Evolutionary conservation across 345 rosid genomes (phyloP).

Genomic region (Firmiana major): DNA sequence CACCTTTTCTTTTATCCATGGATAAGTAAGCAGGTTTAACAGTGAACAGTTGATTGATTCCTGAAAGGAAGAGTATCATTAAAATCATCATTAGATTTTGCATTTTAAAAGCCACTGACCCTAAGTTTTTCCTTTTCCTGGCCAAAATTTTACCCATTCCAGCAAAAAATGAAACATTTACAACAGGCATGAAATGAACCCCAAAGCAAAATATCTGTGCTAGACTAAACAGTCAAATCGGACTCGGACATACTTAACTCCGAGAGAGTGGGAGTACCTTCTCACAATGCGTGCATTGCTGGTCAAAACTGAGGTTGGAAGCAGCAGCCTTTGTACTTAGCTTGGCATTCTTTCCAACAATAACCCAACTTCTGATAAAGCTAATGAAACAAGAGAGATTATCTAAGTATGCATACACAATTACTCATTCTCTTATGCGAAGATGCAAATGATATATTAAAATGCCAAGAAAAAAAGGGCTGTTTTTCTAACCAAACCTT

Average conservation of each 20-base stretch:
- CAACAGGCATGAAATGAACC: background rate
- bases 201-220: background rate
- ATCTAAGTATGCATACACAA: background rate
- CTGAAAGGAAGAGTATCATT: constrained; percentile 32
- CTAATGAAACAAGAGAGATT: constrained; percentile 37
- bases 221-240: background rate
- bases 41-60: constrained; percentile 70
- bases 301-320: constrained; percentile 66
- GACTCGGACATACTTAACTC: background rate
- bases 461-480: background rate
- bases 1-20: constrained; percentile 91
- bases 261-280: constrained; percentile 45
- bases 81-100: background rate
- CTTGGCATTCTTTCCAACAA: constrained; percentile 73
- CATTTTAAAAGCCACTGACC: background rate
- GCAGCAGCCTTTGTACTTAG: constrained; percentile 60
- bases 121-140: background rate
- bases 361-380: constrained; percentile 81
- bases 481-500: constrained; percentile 26
- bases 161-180: background rate
- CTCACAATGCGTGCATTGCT: constrained; percentile 88
- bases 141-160: background rate
- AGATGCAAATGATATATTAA: background rate
- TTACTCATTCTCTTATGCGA: background rate
- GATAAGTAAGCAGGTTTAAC: constrained; percentile 70